Base-by-base conservation (phyloP, 108 stramenopile species). In the Chaetoceros muelleri region DNA sequence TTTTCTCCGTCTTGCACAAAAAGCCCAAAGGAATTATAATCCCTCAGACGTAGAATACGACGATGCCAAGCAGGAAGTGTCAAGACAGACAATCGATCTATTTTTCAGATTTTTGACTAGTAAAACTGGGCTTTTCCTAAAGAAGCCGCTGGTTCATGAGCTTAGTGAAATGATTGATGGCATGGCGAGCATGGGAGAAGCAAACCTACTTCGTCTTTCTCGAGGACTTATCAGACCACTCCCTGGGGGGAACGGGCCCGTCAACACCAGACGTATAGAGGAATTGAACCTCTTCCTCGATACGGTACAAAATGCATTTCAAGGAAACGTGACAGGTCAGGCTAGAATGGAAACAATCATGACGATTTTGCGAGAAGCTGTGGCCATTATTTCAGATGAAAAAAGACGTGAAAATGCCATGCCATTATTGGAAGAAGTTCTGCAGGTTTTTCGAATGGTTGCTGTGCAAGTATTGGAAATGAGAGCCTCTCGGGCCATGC, bases 401-500 rank as follows among this genome's bases (percentile, higher is more conserved):
- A 58, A 76, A 28, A 53, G 72, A 22, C 82, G 82, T 27, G 67
- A 74, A 59, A 64, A 83, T 28, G 69, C 75, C n/a, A 71, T 63
- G 17, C 82, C 81, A 2, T 47, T 88, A 26, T 52, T 92, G 46
- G 80, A 75, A 47, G 90, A 87, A 54, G 51, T 84, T 23, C 74
- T 57, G 47, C 72, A 56, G 31, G 90, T 92, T 16, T 62, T 80
- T 51, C 83, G 82, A 65, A 72, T 80, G 73, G 90, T 92, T 3
- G 90, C 90, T 27, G 86, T 88, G 23, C 83, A 87, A 72, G 86
- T 92, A 1, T 51, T 92, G 22, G 86, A 92, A 60, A 92, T 87
- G 28, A 66, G 90, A 48, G 80, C 80, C 23, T 85, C 85, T 2
- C 61, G 90, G 20, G 85, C 85, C 18, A 72, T 92, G 52, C 58